Evolutionary conservation across 306 rosid species (phyloP), one percentile per base, ranked within the genome.

Genomic region (Prinsepia uniflora): DNA sequence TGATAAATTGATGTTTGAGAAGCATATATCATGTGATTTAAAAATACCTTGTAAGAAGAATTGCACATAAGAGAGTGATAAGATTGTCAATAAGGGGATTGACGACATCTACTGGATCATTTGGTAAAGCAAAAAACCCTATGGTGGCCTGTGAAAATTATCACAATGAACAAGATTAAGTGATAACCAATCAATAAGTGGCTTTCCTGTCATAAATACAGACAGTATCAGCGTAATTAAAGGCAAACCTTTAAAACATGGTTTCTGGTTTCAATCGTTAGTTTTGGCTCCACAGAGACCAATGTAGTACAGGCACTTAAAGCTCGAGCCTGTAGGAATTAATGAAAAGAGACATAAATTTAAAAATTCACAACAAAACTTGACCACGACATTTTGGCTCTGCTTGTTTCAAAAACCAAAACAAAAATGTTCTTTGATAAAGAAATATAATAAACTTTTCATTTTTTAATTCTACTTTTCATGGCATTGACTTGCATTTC

Each of bases 261-360:
- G 75, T 88, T 90, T 86, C 96, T 86, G 72, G 98, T 93, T 81
- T 93, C 98, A 79, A 90, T 87, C 2, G 94, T 90, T 74, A 93
- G 81, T 71, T 93, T 93, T 65, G 98, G 98, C 90, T 93, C 98
- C 71, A 93, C 92, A 36, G 98, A 90, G 44, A 90, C 96, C 86
- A 93, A 81, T 0, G 98, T 93, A 36, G 98, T 93, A 80, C 98
- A 93, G 43, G 98, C 97, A 83, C 96, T 93, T 84, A 93, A 74
- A 22, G 98, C 98, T 68, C 91, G 89, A 79, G 98, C 98, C 98
- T 93, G 72, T 49, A 78, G 36, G 73, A 65, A 55, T 65, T 46
- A 49, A 70, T 14, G 63, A 6, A 78, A 34, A 56, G 48, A 19
- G 0, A 53, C 19, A 56, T 53, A 52, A 70, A 13, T 76, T 61